These are phyloP conservation scores for Vigna hirtella DNA, from an alignment of 306 rosid genomes.

Conservation along the genomic window DNA sequence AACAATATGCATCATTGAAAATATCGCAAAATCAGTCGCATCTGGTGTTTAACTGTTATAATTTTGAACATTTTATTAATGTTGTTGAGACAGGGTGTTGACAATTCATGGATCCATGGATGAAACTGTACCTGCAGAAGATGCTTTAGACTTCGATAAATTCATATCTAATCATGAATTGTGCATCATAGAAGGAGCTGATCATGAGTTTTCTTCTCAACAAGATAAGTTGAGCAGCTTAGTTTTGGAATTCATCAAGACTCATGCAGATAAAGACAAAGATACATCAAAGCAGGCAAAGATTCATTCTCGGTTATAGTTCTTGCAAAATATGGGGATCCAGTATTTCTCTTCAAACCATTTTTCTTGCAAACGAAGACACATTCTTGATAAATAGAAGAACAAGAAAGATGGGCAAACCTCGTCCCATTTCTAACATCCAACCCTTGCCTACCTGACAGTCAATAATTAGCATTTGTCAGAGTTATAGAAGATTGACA, in stretches of 20 bases:
- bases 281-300: conserved; percentile 42
- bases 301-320: conserved; percentile 61
- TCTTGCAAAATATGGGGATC: conserved; percentile 25
- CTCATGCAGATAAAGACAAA: conserved; percentile 40
- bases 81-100: conserved; percentile 67
- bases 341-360: conserved; percentile 12
- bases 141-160: conserved; percentile 74
- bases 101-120: conserved; percentile 92
- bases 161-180: conserved; percentile 71
- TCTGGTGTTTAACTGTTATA: conserved; percentile 18
- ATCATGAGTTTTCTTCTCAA: conserved; percentile 73
- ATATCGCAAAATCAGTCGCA: conserved; percentile 21
- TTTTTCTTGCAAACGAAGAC: conserved; percentile 21
- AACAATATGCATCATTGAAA: conserved; percentile 2
- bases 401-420: conserved; percentile 15
- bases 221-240: conserved; percentile 68
- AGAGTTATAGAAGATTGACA: conserved; percentile 25
- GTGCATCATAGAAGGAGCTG: conserved; percentile 74
- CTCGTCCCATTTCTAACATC: neutral
- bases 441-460: neutral
- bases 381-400: neutral
- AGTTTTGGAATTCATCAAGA: conserved; percentile 68
- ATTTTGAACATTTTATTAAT: conserved; percentile 22
- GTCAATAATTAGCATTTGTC: neutral
- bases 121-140: conserved; percentile 71